A percentile compares a stretch with the other conserved stretches of the same genome.
phyloP scores from a whole-genome alignment of 2,329 filamentous ascomycete species.

The Alternaria dauci region DNA sequence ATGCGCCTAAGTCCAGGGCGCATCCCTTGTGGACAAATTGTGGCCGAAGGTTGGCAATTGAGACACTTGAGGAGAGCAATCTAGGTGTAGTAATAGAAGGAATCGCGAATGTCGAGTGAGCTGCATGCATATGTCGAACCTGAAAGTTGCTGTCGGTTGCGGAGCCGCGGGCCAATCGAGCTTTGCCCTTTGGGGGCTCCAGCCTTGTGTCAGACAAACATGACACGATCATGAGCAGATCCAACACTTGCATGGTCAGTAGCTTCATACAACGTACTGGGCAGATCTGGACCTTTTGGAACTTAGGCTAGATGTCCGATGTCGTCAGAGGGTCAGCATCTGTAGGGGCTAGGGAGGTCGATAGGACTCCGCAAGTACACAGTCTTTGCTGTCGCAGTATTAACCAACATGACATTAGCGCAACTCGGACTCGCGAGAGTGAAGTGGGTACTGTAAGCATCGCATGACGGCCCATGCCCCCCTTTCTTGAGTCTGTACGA shows the following conservation, averaged over 20 bases:
- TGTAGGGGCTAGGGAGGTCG: not conserved
- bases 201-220: slow-evolving; percentile 8
- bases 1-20: slow-evolving; percentile 24
- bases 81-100: not conserved
- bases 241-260: not conserved
- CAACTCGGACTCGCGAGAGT: slow-evolving; percentile 7
- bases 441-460: slow-evolving; percentile 2
- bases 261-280: slow-evolving; percentile 1
- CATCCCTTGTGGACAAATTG: not conserved
- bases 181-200: not conserved
- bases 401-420: not conserved
- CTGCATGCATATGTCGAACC: not conserved
- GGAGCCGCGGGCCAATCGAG: not conserved
- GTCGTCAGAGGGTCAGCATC: slow-evolving; percentile 14
- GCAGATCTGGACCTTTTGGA: slow-evolving; percentile 8
- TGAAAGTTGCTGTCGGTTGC: slow-evolving; percentile 3
- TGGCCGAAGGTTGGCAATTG: not conserved
- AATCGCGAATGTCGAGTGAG: not conserved
- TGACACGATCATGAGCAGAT: slow-evolving; percentile 16
- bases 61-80: not conserved
- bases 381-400: slow-evolving; percentile 5
- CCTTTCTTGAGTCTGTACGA: slow-evolving; percentile 22
- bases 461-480: slow-evolving; percentile 8
- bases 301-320: slow-evolving; percentile 9
- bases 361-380: not conserved